phyloP scores from a whole-genome alignment of 805 yeast genomes.

The Nakazawaea anatomiae region DNA sequence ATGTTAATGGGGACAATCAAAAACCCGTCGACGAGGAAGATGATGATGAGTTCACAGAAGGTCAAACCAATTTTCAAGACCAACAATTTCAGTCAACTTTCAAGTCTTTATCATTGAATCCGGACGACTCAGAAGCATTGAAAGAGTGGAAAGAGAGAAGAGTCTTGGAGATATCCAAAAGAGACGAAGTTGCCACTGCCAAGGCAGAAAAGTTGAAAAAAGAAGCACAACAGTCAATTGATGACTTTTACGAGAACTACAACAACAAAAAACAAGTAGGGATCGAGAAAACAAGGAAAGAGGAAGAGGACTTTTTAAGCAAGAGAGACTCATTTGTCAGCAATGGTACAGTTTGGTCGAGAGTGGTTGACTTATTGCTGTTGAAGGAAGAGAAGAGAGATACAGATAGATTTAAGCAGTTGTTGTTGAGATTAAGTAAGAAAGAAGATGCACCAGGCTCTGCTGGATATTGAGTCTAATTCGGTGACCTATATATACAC shows the following conservation, averaged over 20 bases:
- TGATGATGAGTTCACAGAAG: slow-evolving; percentile 38
- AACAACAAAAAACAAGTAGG: slow-evolving; percentile 74
- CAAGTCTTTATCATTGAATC: slow-evolving; percentile 14
- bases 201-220: slow-evolving; percentile 62
- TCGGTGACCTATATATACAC: not conserved
- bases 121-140: slow-evolving; percentile 52
- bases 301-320: slow-evolving; percentile 63
- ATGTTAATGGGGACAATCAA: slow-evolving; percentile 32
- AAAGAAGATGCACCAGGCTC: slow-evolving; percentile 54
- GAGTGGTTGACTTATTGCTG: slow-evolving; percentile 41
- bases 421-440: slow-evolving; percentile 47
- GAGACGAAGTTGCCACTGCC: slow-evolving; percentile 66
- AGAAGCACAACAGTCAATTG: slow-evolving; percentile 78
- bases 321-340: slow-evolving; percentile 64
- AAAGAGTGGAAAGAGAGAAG: slow-evolving; percentile 80
- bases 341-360: slow-evolving; percentile 49
- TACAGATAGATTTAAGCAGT: slow-evolving; percentile 45
- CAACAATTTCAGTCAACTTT: slow-evolving; percentile 11
- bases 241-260: slow-evolving; percentile 89
- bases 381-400: slow-evolving; percentile 33
- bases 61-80: slow-evolving; percentile 34
- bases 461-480: slow-evolving; percentile 34
- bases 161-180: slow-evolving; percentile 68
- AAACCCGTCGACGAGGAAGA: slow-evolving; percentile 21
- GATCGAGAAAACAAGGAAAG: slow-evolving; percentile 54